Evolutionary conservation across 2,329 filamentous ascomycete genomes (phyloP), one percentile per base, ranked within the genome.

Genomic region (Aspergillus felis): DNA sequence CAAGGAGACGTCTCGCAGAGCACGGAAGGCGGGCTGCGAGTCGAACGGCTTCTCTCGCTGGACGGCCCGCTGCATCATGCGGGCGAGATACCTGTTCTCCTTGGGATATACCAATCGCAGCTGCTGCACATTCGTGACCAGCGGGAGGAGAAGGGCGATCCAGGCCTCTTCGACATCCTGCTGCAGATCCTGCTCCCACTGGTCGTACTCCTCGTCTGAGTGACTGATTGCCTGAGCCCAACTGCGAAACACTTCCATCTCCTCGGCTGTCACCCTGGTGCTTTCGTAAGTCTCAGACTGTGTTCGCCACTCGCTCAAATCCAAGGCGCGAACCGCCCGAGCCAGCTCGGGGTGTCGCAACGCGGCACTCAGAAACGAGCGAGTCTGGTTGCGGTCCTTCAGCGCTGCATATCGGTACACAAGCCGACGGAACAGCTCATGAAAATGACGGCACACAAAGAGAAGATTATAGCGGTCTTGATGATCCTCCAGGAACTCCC

Each of bases 401-500:
- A 71, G 50, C 0, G 54, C 46, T 0, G 59, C 68, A 1, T 38
- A 52, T 22, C 59, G 60, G 54, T 70, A 71, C 4, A 70, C 53
- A 0, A 67, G 44, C 1, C 61, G 57, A 7, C 67, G 58, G n/a
- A 69, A 70, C n/a, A 71, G 50, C 12, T 64, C 59, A 22, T 70
- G 62, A 12, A 71, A 71, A 17, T 61, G 64, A 17, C 38, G 61
- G 20, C 60, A 70, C 9, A 66, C 64, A 44, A 69, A 66, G 12
- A 68, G 49, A 10, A 70, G 61, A 28, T 66, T 68, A 50, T 65
- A 66, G 20, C 68, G 61, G 22, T 71, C 68, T 47, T 46, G 22
- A 22, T 63, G 64, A n/a, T 60, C 52, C 41, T 71, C 61, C 25
- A 70, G 47, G 3, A 61, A 63, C 41, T 71, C 68, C 48, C 68